phyloP scores from a whole-genome alignment of 169 alveolate genomes.

The Cryptosporidium parvum region DNA sequence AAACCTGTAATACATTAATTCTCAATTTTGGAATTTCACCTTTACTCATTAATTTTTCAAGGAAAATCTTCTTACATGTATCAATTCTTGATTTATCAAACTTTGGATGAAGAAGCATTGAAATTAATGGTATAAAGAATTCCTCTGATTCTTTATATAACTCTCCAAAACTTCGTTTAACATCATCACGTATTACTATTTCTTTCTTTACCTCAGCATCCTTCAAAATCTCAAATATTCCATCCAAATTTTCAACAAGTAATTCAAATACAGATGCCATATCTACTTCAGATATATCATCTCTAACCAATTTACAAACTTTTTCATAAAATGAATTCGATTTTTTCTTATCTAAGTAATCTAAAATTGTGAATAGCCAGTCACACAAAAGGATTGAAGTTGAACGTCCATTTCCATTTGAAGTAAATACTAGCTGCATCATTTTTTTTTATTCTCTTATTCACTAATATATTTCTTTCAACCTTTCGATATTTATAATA shows the following conservation, averaged over 20 bases:
- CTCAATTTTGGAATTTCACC: conserved; percentile 25
- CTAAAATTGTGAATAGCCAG: conserved; percentile 52
- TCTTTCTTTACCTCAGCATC: conserved; percentile 35
- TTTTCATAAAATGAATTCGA: conserved; percentile 22
- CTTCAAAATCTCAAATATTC: conserved; percentile 41
- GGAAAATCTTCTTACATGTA: conserved; percentile 24
- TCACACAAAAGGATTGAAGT: conserved; percentile 54
- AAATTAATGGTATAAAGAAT: conserved; percentile 38
- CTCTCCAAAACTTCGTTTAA: conserved; percentile 41
- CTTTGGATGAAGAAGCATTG: conserved; percentile 55
- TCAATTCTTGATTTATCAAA: not conserved
- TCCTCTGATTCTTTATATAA: conserved; percentile 68
- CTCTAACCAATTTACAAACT: conserved; percentile 52
- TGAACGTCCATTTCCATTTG: conserved; percentile 49
- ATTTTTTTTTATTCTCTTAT: not conserved
- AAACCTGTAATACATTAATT: conserved; percentile 26
- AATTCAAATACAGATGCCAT: conserved; percentile 10
- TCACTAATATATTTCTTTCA: not conserved
- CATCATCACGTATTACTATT: conserved; percentile 45
- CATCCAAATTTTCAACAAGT: conserved; percentile 6
- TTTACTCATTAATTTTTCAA: conserved; percentile 11
- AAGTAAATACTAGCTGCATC: conserved; percentile 66
- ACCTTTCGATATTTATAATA: too few species aligned
- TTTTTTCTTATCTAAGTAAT: conserved; percentile 34
- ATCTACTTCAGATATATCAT: conserved; percentile 21